phyloP scores from a whole-genome alignment of 2,329 filamentous ascomycete genomes.

The Trichoderma polysporum region DNA sequence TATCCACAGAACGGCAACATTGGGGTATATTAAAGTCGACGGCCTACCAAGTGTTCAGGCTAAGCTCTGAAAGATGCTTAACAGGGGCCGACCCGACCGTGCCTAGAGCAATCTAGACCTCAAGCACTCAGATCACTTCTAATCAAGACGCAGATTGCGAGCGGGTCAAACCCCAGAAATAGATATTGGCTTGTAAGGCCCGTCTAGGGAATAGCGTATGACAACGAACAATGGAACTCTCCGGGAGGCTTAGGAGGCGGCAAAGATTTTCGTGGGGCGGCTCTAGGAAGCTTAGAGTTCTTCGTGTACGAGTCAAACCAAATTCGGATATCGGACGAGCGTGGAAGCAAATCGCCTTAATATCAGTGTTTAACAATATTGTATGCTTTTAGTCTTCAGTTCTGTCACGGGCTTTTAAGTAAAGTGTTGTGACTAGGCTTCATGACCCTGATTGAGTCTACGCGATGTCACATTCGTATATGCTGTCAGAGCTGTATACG shows the following conservation, averaged over 20 bases:
- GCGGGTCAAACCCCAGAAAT: background rate
- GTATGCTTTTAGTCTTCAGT: too few relatives aligned
- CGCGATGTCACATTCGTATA: too few relatives aligned
- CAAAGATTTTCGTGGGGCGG: constrained; percentile 1
- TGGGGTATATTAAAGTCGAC: background rate
- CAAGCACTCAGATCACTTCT: background rate
- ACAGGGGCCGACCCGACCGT: background rate
- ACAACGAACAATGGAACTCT: background rate
- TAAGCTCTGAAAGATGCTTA: background rate
- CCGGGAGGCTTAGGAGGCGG: background rate
- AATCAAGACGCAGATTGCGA: background rate
- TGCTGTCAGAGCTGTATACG: too few relatives aligned
- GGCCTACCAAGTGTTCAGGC: background rate
- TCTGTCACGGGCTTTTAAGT: too few relatives aligned
- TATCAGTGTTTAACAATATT: too few relatives aligned
- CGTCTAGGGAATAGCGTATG: background rate
- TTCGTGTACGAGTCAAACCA: background rate
- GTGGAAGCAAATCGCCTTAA: background rate
- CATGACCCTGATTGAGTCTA: too few relatives aligned
- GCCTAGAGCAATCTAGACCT: background rate
- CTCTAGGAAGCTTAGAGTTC: background rate
- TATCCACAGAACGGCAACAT: background rate
- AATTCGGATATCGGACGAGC: background rate
- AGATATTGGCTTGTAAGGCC: background rate
- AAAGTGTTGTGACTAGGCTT: too few relatives aligned